A percentile compares a stretch with the other conserved stretches of the same genome.
phyloP scores from a whole-genome alignment of 768 basidiomycete genomes.

The Rhizopogon sp. region DNA sequence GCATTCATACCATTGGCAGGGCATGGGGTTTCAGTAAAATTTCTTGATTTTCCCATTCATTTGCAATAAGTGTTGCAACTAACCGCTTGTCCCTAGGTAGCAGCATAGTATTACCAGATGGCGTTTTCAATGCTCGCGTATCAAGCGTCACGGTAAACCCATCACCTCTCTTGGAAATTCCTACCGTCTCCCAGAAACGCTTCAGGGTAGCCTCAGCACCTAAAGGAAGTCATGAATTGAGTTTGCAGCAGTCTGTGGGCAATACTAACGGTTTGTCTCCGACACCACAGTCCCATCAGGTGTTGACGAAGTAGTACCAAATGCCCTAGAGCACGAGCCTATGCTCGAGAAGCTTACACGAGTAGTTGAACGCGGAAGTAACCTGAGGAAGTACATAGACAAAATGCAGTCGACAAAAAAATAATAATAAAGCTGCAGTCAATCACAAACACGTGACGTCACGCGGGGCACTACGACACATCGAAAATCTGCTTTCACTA shows the following conservation, averaged over 20 bases:
- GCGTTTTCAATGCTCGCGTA: constrained; percentile 82
- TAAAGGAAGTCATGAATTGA: constrained; percentile 26
- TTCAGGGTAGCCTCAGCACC: constrained; percentile 84
- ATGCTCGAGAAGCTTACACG: neutral
- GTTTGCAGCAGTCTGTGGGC: neutral
- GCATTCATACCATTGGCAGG: constrained; percentile 70
- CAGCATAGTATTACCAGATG: constrained; percentile 69
- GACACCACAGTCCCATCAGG: constrained; percentile 45
- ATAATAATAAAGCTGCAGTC: neutral
- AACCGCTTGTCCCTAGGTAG: constrained; percentile 68
- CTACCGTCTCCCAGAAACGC: constrained; percentile 94
- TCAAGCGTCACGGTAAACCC: constrained; percentile 69
- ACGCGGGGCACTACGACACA: constrained; percentile 6
- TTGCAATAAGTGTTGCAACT: constrained; percentile 80
- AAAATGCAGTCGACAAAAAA: neutral
- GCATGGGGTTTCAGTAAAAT: constrained; percentile 84
- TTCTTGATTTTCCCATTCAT: constrained; percentile 96
- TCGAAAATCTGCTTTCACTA: too few species aligned
- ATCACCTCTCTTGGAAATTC: constrained; percentile 54
- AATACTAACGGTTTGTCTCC: constrained; percentile 57
- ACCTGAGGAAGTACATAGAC: neutral
- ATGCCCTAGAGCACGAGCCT: neutral
- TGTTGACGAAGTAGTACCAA: constrained; percentile 7
- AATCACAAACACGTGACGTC: constrained; percentile 21
- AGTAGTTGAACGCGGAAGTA: neutral